Conservation (phyloP, 176 grass and related monocot species). For the Areca catechu region DNA sequence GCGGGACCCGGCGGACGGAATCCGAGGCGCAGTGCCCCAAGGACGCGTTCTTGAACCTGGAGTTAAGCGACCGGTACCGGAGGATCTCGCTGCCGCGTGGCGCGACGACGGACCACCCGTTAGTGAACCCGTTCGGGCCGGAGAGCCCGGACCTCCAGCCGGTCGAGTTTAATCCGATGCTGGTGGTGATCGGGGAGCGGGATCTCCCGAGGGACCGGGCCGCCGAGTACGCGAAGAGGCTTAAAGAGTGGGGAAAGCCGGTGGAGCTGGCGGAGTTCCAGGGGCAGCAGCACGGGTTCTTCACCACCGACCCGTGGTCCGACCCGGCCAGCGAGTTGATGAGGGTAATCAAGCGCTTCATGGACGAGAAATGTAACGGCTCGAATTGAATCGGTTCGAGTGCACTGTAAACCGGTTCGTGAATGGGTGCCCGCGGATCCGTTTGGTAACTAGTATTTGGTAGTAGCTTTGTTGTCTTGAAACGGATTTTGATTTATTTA, state of each 20-base stretch:
- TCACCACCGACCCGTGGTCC: slow-evolving; percentile 64
- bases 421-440: too few species aligned
- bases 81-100: slow-evolving; percentile 55
- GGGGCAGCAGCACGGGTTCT: slow-evolving; percentile 88
- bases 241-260: slow-evolving; percentile 54
- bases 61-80: slow-evolving; percentile 81
- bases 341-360: slow-evolving; percentile 47
- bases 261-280: slow-evolving; percentile 55
- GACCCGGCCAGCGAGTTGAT: slow-evolving; percentile 55
- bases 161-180: slow-evolving; percentile 44
- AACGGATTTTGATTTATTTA: too few species aligned
- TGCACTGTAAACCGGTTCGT: too few species aligned
- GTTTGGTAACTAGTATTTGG: too few species aligned
- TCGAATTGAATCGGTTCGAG: background rate
- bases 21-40: slow-evolving; percentile 70
- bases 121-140: slow-evolving; percentile 58
- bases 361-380: slow-evolving; percentile 11
- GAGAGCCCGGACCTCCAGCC: slow-evolving; percentile 34
- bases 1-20: slow-evolving; percentile 35
- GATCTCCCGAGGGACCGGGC: slow-evolving; percentile 71
- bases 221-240: slow-evolving; percentile 50
- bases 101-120: slow-evolving; percentile 51
- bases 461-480: too few species aligned
- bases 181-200: slow-evolving; percentile 53
- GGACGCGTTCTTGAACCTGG: slow-evolving; percentile 52